Base-by-base conservation (phyloP, 2,329 filamentous ascomycete species). In the Calycina herbarum region DNA sequence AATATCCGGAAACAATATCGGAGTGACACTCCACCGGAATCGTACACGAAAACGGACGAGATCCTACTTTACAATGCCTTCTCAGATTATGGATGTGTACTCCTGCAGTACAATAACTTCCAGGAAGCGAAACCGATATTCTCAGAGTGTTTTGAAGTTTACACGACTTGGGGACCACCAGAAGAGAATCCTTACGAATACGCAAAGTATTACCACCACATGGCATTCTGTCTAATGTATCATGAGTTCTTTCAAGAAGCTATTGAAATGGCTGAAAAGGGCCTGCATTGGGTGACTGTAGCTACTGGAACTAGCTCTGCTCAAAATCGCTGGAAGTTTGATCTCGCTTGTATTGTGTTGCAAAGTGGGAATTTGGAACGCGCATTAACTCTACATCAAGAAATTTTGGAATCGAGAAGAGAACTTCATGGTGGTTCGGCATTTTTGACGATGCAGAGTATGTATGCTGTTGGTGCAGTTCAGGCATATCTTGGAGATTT, bases 161-260 rank as follows among this genome's bases (percentile, higher is more conserved):
- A 70, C 58, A 59, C 61, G 7, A 40, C 10, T 2, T 71, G 69
- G 69, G 68, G 64, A n/a, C 27, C 65, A 1, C 67, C 68, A 42
- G 64, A 67, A 1, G 59, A 67, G 29, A 64, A 65, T 29, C 69
- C 70, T 2, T 72, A 67, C 31, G 70, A 72, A 61, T 68, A 72
- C 60, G 66, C 68, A 40, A 72, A 72, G 59, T 72, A 70, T 57
- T 70, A 72, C 61, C 59, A 65, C 31, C 59, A 61, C 33, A 65
- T 65, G 59, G 51, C 64, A 29, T 61, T 64, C 31, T 57, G 51
- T 59, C 27, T 45, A 5, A 57, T 63, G 61, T 63, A 59, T 40
- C n/a, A 42, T n/a, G 45, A 54, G 40, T 58, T 27, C 6, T 57
- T 63, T 15, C 17, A 24, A 54, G 48, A 27, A 29, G 48, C 48